phyloP scores from a whole-genome alignment of 768 basidiomycete species.

The Macrolepiota dolichaula region DNA sequence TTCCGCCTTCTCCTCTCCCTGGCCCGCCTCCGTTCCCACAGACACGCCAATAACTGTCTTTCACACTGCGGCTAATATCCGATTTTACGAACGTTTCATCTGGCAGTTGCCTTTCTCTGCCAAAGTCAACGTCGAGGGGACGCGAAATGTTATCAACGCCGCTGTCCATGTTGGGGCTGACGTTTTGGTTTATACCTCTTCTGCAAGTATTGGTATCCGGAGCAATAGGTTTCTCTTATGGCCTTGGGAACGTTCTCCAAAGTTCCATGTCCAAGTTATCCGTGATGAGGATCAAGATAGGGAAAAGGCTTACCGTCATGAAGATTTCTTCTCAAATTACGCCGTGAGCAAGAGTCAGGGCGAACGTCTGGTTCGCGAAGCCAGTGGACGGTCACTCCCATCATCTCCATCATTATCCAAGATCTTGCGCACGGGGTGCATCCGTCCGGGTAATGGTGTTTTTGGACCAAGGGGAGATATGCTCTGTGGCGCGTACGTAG shows the following conservation, averaged over 20 bases:
- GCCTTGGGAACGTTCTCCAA: slow-evolving; percentile 69
- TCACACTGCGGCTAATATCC: slow-evolving; percentile 76
- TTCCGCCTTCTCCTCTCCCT: slow-evolving; percentile 61
- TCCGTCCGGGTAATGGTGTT: slow-evolving; percentile 77
- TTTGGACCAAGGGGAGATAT: slow-evolving; percentile 77
- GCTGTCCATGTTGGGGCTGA: slow-evolving; percentile 51
- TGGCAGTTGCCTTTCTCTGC: slow-evolving; percentile 51
- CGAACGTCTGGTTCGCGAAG: slow-evolving; percentile 42
- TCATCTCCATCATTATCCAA: slow-evolving; percentile 18
- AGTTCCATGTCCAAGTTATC: slow-evolving; percentile 57
- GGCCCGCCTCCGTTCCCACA: slow-evolving; percentile 36
- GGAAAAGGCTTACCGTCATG: slow-evolving; percentile 42
- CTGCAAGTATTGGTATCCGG: slow-evolving; percentile 59
- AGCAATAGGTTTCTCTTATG: slow-evolving; percentile 62
- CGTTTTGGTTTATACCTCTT: slow-evolving; percentile 69
- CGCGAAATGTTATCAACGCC: slow-evolving; percentile 62
- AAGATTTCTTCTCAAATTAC: slow-evolving; percentile 77
- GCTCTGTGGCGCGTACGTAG: slow-evolving; percentile 60
- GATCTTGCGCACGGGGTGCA: slow-evolving; percentile 61
- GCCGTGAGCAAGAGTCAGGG: slow-evolving; percentile 61
- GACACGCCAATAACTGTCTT: slow-evolving; percentile 58
- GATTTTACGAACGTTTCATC: slow-evolving; percentile 66
- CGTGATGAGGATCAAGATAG: slow-evolving; percentile 54
- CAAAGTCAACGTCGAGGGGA: slow-evolving; percentile 64
- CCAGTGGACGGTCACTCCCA: slow-evolving; percentile 29